Percentiles rank a stretch among this genome's conserved stretches.
Conservation (phyloP, 805 yeast genomes). For the Alloascoidea hylecoeti region DNA sequence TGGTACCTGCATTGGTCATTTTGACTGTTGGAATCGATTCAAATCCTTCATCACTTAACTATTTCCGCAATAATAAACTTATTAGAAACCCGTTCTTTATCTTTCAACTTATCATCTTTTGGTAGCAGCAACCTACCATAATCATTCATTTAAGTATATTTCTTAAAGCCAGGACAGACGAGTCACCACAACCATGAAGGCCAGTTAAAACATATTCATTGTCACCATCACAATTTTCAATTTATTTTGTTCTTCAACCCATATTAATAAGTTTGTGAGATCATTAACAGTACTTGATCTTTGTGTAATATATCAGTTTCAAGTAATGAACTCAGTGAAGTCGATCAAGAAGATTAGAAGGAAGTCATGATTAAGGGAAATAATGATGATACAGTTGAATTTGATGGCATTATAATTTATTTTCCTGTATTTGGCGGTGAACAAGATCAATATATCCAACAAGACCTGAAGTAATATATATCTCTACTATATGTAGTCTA, state of each 20-base stretch:
- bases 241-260: no score
- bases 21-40: no score
- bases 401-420: conserved; percentile 94
- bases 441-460: conserved; percentile 93
- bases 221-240: no score
- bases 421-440: conserved; percentile 94
- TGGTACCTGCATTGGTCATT: conserved; percentile 88
- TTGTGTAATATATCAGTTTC: conserved; percentile 77
- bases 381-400: conserved; percentile 48
- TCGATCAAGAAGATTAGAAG: conserved; percentile 74
- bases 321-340: conserved; percentile 63
- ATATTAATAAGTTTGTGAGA: no score
- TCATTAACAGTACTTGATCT: no score
- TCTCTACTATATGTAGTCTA: neutral
- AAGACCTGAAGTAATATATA: conserved; percentile 38
- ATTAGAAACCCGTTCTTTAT: no score
- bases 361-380: conserved; percentile 75
- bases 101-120: no score
- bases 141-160: no score
- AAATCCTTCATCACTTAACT: no score
- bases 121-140: no score
- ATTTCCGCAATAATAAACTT: no score
- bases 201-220: neutral
- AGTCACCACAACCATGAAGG: conserved; percentile 1
- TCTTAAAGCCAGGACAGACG: neutral